phyloP scores from a whole-genome alignment of 768 basidiomycete species.

The Grammothele lineata region DNA sequence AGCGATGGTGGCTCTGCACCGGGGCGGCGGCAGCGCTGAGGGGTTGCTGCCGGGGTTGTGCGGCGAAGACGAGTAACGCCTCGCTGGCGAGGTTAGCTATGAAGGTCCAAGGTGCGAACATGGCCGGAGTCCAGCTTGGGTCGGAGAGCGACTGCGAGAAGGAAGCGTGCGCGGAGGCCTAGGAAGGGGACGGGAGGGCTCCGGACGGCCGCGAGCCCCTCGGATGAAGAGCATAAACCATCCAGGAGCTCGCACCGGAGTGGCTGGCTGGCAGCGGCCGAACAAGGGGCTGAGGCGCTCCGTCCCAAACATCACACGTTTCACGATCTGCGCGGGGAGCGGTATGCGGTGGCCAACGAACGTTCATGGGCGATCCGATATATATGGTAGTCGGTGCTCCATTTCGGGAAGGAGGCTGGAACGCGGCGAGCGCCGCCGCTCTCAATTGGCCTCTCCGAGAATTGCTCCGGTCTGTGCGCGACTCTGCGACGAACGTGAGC shows the following conservation, averaged over 20 bases:
- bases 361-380: constrained; percentile 16
- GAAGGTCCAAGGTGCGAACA: constrained; percentile 13
- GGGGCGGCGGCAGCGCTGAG: constrained; percentile 9
- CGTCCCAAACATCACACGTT: constrained; percentile 7
- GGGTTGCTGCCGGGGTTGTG: constrained; percentile 27
- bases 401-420: background rate
- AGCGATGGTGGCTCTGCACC: constrained; percentile 19
- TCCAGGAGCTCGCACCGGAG: no score
- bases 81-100: constrained; percentile 17
- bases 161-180: background rate
- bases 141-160: no score
- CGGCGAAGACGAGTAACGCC: constrained; percentile 13
- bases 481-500: no score
- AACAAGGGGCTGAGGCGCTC: no score
- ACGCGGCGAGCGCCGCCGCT: no score
- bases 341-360: constrained; percentile 9
- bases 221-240: no score
- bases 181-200: background rate
- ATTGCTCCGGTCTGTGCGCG: no score
- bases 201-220: background rate
- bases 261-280: no score
- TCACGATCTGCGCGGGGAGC: constrained; percentile 6
- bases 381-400: constrained; percentile 8
- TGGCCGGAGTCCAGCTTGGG: no score
- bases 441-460: no score